Conservation (phyloP, 495 filamentous ascomycete genomes). For the Pyrenula massariospora region DNA sequence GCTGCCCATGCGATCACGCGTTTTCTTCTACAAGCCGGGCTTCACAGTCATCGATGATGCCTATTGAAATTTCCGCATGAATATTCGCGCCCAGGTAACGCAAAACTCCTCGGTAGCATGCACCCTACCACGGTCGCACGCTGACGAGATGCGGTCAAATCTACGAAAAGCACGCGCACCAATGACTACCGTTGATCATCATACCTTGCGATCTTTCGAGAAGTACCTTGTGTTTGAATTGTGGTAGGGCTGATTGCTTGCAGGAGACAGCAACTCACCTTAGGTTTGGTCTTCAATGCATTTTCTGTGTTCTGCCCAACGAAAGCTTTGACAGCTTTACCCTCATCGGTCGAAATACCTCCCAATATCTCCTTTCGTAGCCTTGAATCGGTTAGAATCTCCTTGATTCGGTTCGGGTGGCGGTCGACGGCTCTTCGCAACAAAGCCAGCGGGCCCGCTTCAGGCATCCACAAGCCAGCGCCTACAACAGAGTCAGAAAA, state of each 20-base stretch:
- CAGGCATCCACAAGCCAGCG: constrained; percentile 71
- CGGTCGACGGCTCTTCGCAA: constrained; percentile 65
- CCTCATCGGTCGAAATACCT: constrained; percentile 38
- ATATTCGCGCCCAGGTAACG: not conserved
- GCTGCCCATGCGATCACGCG: not conserved
- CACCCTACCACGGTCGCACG: not conserved
- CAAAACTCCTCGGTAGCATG: not conserved
- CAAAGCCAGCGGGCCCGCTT: constrained; percentile 42
- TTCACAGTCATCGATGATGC: not conserved
- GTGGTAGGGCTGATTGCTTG: not conserved
- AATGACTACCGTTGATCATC: too few species aligned
- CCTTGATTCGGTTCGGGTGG: constrained; percentile 52
- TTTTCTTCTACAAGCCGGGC: not conserved
- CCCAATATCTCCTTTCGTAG: constrained; percentile 55
- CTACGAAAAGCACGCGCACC: too few species aligned
- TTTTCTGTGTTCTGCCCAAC: constrained; percentile 51
- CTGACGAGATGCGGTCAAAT: not conserved
- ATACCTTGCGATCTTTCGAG: too few species aligned
- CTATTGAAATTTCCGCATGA: not conserved
- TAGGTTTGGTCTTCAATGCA: constrained; percentile 75
- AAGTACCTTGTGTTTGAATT: too few species aligned
- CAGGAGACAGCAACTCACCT: constrained; percentile 40
- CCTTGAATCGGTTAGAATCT: constrained; percentile 41
- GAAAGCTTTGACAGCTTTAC: constrained; percentile 57
- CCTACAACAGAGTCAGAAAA: constrained; percentile 36